Conservation (phyloP, 176 grass and related monocot species). For the Guadua angustifolia region DNA sequence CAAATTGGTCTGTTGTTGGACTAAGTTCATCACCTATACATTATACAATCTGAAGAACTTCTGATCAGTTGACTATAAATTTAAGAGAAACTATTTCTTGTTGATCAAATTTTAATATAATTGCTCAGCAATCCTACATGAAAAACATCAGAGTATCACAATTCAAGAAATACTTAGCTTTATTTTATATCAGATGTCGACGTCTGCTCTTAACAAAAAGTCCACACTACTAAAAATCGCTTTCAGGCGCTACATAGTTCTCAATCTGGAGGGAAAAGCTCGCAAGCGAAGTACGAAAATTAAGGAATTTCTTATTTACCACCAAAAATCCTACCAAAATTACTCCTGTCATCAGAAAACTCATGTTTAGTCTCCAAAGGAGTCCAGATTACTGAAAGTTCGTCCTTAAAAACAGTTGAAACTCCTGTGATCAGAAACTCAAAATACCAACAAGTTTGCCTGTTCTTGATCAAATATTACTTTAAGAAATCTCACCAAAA, state of each 20-base stretch:
- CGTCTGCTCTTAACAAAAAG: conserved; percentile 26
- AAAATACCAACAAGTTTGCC: neutral
- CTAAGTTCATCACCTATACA: neutral
- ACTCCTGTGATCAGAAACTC: neutral
- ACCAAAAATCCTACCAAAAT: neutral
- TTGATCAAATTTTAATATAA: neutral
- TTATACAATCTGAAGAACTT: conserved; percentile 9
- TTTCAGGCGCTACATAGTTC: neutral
- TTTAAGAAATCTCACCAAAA: neutral
- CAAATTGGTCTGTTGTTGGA: conserved; percentile 14
- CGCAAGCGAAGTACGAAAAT: neutral
- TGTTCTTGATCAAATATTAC: neutral
- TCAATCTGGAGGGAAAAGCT: neutral
- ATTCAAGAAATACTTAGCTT: neutral
- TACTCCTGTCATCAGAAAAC: neutral
- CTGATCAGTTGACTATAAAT: neutral
- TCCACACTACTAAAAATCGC: neutral
- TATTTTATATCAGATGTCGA: conserved; percentile 9
- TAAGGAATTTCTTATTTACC: neutral
- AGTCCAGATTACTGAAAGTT: neutral
- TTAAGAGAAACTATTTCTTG: neutral
- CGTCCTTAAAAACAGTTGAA: neutral
- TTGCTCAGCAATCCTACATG: neutral
- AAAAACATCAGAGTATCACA: neutral
- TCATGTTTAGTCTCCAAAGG: neutral